These are phyloP conservation scores for Flueggea neowawraea DNA, from an alignment of 441 rosid genomes.

Conservation along the genomic window DNA sequence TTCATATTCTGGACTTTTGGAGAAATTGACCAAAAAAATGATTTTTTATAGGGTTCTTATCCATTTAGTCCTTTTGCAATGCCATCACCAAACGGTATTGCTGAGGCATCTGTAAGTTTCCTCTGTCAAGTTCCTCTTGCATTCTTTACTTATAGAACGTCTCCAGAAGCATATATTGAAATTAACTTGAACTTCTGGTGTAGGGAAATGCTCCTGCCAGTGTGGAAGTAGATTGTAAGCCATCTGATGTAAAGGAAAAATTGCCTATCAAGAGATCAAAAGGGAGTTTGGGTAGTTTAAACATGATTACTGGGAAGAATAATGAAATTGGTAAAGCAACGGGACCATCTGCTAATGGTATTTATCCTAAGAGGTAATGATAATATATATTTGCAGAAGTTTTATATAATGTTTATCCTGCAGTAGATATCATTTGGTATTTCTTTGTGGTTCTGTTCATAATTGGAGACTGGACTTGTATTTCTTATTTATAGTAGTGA, in stretches of 20 bases:
- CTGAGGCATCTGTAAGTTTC: slow-evolving; percentile 73
- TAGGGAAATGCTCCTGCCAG: slow-evolving; percentile 77
- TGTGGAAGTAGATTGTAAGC: slow-evolving; percentile 67
- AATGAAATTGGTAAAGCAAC: slow-evolving; percentile 65
- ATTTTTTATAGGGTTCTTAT: slow-evolving; percentile 71
- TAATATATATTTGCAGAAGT: too few species aligned
- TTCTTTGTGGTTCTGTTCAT: too few species aligned
- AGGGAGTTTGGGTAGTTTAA: slow-evolving; percentile 97
- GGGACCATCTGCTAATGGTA: slow-evolving; percentile 80
- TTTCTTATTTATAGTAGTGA: too few species aligned
- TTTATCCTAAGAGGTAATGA: slow-evolving; percentile 74
- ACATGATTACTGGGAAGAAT: slow-evolving; percentile 81
- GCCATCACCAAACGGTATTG: slow-evolving; percentile 89
- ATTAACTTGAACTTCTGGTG: slow-evolving; percentile 23
- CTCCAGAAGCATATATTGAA: slow-evolving; percentile 1
- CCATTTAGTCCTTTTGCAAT: slow-evolving; percentile 94
- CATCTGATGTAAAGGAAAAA: slow-evolving; percentile 83
- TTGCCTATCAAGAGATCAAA: slow-evolving; percentile 95
- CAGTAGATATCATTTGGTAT: too few species aligned
- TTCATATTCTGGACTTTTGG: slow-evolving; percentile 3
- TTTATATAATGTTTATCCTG: too few species aligned
- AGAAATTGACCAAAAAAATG: slow-evolving; percentile 10
- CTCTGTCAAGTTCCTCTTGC: slow-evolving; percentile 10
- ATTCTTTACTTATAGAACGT: slow-evolving; percentile 8
- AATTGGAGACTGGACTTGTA: too few species aligned